Conservation (phyloP, 306 rosid species). For the Purshia tridentata region DNA sequence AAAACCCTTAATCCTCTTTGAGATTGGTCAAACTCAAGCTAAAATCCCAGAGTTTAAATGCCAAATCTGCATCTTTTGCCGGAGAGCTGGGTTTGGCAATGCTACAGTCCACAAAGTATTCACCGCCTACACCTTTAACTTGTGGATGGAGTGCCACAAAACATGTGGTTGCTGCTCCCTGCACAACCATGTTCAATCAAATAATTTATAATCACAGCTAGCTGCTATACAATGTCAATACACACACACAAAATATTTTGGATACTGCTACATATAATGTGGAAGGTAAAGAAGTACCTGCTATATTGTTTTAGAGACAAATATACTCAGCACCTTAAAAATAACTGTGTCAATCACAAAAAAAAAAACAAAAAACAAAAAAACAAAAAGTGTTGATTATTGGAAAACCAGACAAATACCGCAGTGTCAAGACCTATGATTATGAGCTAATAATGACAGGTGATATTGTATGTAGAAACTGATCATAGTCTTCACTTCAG, state of each 20-base stretch:
- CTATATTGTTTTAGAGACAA: constrained; percentile 51
- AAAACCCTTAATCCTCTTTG: background rate
- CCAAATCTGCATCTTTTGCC: constrained; percentile 26
- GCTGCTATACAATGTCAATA: too few relatives aligned
- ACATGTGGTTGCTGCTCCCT: constrained; percentile 74
- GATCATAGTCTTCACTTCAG: background rate
- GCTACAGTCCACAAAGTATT: constrained; percentile 30
- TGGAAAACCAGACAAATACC: background rate
- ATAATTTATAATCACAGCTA: background rate
- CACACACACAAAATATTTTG: too few relatives aligned
- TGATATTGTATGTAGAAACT: background rate
- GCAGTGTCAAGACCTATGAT: background rate
- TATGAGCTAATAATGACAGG: background rate
- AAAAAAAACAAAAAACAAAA: background rate
- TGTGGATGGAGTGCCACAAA: constrained; percentile 55
- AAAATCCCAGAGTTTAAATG: constrained; percentile 33
- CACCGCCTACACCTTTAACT: constrained; percentile 21
- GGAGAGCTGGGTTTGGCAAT: constrained; percentile 31
- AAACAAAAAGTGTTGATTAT: background rate
- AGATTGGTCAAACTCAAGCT: constrained; percentile 28
- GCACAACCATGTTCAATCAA: constrained; percentile 4
- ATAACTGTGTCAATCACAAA: constrained; percentile 44
- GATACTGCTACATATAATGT: background rate
- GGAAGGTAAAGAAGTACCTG: constrained; percentile 38
- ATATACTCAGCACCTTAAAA: constrained; percentile 39